phyloP scores from a whole-genome alignment of 2,329 filamentous ascomycete genomes.

The Botrytis paeoniae region DNA sequence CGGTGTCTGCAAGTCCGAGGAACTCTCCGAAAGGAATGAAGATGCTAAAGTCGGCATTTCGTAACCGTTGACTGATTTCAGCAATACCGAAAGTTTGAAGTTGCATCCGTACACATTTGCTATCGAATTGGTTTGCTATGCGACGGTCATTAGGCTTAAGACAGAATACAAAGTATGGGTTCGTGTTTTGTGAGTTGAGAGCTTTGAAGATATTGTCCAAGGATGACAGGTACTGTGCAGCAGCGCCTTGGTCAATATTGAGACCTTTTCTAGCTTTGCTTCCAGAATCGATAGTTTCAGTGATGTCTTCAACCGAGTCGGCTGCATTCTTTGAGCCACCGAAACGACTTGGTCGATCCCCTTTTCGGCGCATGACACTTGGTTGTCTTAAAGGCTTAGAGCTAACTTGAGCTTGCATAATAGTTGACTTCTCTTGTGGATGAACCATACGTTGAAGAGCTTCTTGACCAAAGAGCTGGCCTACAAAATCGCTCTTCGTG shows the following conservation, averaged over 20 bases:
- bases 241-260: slow-evolving; percentile 74
- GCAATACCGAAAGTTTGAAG: slow-evolving; percentile 94
- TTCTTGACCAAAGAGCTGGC: slow-evolving; percentile 92
- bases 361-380: slow-evolving; percentile 83
- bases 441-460: slow-evolving; percentile 90
- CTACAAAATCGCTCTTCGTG: slow-evolving; percentile 84
- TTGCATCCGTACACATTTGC: slow-evolving; percentile 94
- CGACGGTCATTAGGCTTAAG: slow-evolving; percentile 94
- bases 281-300: slow-evolving; percentile 45
- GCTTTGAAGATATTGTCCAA: slow-evolving; percentile 90
- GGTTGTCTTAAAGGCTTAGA: slow-evolving; percentile 92
- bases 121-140: slow-evolving; percentile 98
- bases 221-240: slow-evolving; percentile 85
- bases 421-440: slow-evolving; percentile 82
- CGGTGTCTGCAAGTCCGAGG: slow-evolving; percentile 79
- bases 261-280: slow-evolving; percentile 41
- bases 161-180: slow-evolving; percentile 95
- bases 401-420: slow-evolving; percentile 94
- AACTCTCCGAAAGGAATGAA: slow-evolving; percentile 97
- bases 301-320: slow-evolving; percentile 44
- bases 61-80: slow-evolving; percentile 89
- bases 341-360: slow-evolving; percentile 33
- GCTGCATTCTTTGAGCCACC: slow-evolving; percentile 33
- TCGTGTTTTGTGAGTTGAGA: slow-evolving; percentile 76
- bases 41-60: slow-evolving; percentile 91